These are phyloP conservation scores for Ustilago trichophora DNA, from an alignment of 1,284 basidiomycete genomes.

Conservation along the genomic window DNA sequence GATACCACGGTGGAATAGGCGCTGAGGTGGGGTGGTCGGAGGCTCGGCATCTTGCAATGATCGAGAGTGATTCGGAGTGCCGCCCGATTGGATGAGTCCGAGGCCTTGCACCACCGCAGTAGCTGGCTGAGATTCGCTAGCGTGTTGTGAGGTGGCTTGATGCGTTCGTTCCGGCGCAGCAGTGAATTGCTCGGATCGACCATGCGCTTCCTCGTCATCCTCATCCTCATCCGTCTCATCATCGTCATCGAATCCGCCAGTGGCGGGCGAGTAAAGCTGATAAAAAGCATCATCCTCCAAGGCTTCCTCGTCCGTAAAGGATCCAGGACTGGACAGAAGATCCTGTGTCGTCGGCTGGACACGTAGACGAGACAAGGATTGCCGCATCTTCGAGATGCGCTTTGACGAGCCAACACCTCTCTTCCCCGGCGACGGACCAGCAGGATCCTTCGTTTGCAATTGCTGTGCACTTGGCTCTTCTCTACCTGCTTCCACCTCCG, in stretches of 20 bases:
- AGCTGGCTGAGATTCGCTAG: neutral
- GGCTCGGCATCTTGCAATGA: neutral
- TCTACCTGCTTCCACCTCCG: neutral
- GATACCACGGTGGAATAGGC: conserved; percentile 13
- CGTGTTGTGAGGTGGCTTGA: neutral
- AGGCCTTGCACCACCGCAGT: conserved; percentile 7
- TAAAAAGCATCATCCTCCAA: conserved; percentile 45
- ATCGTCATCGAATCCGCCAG: conserved; percentile 23
- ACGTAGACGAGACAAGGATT: conserved; percentile 6
- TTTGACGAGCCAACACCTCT: neutral
- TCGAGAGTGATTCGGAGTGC: neutral
- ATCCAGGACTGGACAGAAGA: conserved; percentile 20
- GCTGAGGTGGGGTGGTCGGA: conserved; percentile 28
- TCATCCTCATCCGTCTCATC: conserved; percentile 24
- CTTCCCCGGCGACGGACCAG: neutral
- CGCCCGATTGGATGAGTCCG: conserved; percentile 1
- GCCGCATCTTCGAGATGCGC: conserved; percentile 3
- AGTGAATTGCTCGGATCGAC: too few species aligned
- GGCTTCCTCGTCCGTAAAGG: conserved; percentile 27
- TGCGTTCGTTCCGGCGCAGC: neutral
- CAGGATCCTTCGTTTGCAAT: neutral
- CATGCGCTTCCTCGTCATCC: neutral
- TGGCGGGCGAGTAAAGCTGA: conserved; percentile 40
- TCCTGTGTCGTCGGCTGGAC: conserved; percentile 19
- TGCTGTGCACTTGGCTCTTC: neutral